These are phyloP conservation scores for Artemisia tridentata DNA, from an alignment of 129 eudicot genomes.

Conservation along the genomic window DNA sequence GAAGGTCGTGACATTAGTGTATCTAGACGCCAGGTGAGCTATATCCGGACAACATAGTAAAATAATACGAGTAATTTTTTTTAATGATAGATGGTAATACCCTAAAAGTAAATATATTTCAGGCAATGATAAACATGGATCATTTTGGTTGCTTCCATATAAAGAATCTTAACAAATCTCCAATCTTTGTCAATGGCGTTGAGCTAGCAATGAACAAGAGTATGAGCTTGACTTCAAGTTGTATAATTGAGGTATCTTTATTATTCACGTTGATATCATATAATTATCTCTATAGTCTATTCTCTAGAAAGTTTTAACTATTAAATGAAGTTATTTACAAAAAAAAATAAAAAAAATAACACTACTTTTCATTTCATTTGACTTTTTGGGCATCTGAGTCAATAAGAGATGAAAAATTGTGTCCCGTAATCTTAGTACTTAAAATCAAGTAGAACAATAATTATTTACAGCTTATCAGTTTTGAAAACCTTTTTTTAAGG, in stretches of 20 bases:
- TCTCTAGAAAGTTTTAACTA: no score
- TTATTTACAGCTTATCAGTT: no score
- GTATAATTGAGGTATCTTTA: conserved; percentile 57
- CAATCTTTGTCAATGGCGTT: conserved; percentile 49
- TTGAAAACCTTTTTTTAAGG: no score
- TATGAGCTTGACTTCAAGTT: conserved; percentile 43
- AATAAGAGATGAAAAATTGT: no score
- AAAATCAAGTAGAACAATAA: no score
- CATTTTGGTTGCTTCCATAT: conserved; percentile 47
- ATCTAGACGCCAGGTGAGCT: conserved; percentile 68
- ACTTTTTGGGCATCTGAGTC: no score
- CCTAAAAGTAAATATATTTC: not conserved
- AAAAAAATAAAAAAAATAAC: no score
- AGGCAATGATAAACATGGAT: conserved; percentile 60
- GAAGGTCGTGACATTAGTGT: conserved; percentile 51
- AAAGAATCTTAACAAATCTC: conserved; percentile 49
- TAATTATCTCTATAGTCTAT: no score
- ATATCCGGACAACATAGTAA: not conserved
- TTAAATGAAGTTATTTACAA: no score
- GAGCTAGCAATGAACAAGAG: conserved; percentile 41
- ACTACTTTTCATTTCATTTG: no score
- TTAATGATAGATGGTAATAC: not conserved
- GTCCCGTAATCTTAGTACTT: no score
- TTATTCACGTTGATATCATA: conserved; percentile 11
- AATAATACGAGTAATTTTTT: not conserved